These are phyloP conservation scores for Gentiana dahurica DNA, from an alignment of 257 asterid genomes.

Conservation along the genomic window DNA sequence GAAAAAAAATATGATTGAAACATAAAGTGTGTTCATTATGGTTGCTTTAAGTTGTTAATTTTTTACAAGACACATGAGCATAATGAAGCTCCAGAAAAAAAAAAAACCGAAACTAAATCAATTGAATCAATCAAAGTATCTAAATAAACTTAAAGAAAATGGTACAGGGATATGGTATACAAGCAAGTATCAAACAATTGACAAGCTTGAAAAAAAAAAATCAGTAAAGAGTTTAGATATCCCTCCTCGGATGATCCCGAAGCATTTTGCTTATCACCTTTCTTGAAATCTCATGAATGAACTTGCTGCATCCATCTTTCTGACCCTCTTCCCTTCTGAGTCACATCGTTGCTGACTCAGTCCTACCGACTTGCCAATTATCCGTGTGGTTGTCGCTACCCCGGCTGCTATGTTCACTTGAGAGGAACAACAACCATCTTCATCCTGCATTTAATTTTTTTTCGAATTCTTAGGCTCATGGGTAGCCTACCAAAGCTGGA, in stretches of 20 bases:
- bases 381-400: neutral
- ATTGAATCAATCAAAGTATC: neutral
- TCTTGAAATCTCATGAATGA: slow-evolving; percentile 8
- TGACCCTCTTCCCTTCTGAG: neutral
- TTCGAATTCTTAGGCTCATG: neutral
- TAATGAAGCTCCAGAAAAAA: neutral
- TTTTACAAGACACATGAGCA: no score
- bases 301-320: neutral
- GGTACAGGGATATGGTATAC: no score
- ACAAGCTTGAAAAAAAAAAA: neutral
- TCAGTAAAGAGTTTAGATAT: slow-evolving; percentile 7
- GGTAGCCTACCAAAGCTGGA: neutral
- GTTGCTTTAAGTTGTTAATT: no score
- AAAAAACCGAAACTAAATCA: neutral
- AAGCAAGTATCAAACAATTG: no score
- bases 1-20: no score
- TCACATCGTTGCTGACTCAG: neutral
- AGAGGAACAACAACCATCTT: slow-evolving; percentile 16
- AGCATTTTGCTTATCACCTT: slow-evolving; percentile 3
- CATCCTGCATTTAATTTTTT: neutral
- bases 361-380: slow-evolving; percentile 3
- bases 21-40: no score
- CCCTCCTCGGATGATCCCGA: slow-evolving; percentile 6
- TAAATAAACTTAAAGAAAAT: no score
- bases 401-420: neutral